phyloP scores from a whole-genome alignment of 2,329 filamentous ascomycete genomes.

The Neonectria neomacrospora region DNA sequence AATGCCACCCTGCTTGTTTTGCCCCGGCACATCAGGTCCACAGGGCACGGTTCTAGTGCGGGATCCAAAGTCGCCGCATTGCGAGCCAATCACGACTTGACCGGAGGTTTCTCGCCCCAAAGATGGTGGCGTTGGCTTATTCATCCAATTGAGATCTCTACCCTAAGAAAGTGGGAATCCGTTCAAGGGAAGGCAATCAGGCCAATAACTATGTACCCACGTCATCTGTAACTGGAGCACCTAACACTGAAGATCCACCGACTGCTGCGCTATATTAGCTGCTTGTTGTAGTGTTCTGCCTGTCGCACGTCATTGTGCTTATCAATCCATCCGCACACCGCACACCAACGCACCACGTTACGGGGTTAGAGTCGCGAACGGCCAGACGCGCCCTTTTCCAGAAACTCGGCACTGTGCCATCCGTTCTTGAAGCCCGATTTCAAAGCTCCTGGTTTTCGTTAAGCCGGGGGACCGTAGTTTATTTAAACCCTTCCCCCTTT shows the following conservation, averaged over 20 bases:
- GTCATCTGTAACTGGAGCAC: no score
- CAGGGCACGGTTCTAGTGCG: background rate
- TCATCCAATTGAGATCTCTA: background rate
- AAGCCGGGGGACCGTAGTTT: background rate
- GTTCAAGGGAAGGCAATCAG: background rate
- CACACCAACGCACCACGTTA: background rate
- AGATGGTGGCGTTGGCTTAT: background rate
- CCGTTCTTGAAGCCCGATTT: background rate
- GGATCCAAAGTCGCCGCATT: background rate
- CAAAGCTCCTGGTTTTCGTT: background rate
- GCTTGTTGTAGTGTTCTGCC: background rate
- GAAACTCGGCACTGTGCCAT: background rate
- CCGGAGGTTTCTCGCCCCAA: background rate
- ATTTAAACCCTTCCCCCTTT: background rate
- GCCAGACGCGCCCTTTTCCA: background rate
- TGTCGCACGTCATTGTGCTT: constrained; percentile 25
- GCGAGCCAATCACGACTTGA: background rate
- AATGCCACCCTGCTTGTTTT: no score
- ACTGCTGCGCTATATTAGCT: constrained; percentile 9
- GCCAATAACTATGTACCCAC: no score
- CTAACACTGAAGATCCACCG: no score
- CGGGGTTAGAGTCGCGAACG: constrained; percentile 8
- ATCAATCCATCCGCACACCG: constrained; percentile 14
- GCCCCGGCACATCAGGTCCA: background rate
- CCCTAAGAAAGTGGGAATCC: background rate